Base-by-base conservation (phyloP, 2,329 filamentous ascomycete genomes). In the Calonectria pteridis region DNA sequence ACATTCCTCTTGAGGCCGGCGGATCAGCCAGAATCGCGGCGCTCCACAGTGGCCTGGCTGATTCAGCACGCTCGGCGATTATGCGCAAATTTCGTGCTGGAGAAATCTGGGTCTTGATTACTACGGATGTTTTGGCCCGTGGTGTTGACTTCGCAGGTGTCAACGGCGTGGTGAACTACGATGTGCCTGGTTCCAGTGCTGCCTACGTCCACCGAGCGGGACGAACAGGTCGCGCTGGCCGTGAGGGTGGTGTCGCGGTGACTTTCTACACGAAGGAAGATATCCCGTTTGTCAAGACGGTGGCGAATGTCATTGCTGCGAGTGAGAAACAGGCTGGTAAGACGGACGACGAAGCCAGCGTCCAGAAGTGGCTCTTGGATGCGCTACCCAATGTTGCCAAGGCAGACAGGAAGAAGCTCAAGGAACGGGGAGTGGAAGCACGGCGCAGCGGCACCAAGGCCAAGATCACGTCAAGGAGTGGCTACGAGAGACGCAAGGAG, bases 191-290 rank as follows among this genome's bases (percentile, higher is more conserved):
- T n/a, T 96, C 94, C 0, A 94, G 94, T 6, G 96, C 96, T 0
- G 92, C 92, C 1, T 99, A 99, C 82, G 94, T 99, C 9, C 97
- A 99, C 85, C 94, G 97, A 14, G 95, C 97, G 0, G 97, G 97
- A 0, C 91, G 97, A 59, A 98, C 97, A 0, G 97, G 96, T 0
- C 91, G 97, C 28, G 97, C 96, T 0, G 97, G 97, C 0, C 91
- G 96, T 29, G 92, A 94, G 80, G 96, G 96, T 26, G 97, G 97
- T 62, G 91, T 98, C 4, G 96, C 95, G 0, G 93, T 99, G 1
- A 99, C 97, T 0, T 93, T 98, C 73, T 99, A 98, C 84, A 98
- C 96, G 0, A 95, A 97, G 83, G 97, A 98, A 74, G 97, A 99
- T 81, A 93, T 98, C 5, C 94, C 94, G 0, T 95, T 90, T 71